Percentiles rank a stretch among this genome's conserved stretches.
phyloP scores from a whole-genome alignment of 805 yeast genomes.

The Saccharomyces kudriavzevii region DNA sequence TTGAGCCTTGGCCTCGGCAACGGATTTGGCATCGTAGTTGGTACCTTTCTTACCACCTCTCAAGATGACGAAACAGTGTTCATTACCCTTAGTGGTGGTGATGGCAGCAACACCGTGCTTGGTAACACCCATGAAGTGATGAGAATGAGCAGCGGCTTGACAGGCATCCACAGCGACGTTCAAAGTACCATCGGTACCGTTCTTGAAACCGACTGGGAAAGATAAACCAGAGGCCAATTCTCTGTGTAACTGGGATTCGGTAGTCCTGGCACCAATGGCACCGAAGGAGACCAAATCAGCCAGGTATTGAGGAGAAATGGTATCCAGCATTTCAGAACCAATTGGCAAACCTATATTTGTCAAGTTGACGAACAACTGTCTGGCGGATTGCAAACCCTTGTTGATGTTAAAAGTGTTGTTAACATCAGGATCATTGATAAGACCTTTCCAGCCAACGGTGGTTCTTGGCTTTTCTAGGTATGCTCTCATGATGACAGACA shows the following conservation, averaged over 20 bases:
- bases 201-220: slow-evolving; percentile 98
- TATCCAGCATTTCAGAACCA: slow-evolving; percentile 96
- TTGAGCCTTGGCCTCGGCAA: slow-evolving; percentile 62
- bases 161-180: slow-evolving; percentile 93
- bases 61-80: slow-evolving; percentile 85
- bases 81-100: slow-evolving; percentile 91
- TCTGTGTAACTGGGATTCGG: slow-evolving; percentile 96
- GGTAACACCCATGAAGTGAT: slow-evolving; percentile 95
- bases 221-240: slow-evolving; percentile 95
- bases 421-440: slow-evolving; percentile 93
- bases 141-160: slow-evolving; percentile 83
- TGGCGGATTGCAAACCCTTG: slow-evolving; percentile 82
- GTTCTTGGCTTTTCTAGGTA: slow-evolving; percentile 98
- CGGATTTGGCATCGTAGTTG: slow-evolving; percentile 78
- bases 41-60: slow-evolving; percentile 96
- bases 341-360: slow-evolving; percentile 80
- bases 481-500: slow-evolving; percentile 90
- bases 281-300: slow-evolving; percentile 88
- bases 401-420: slow-evolving; percentile 89
- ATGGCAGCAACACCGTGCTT: slow-evolving; percentile 96
- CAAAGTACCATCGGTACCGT: slow-evolving; percentile 94
- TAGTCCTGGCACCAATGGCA: slow-evolving; percentile 98
- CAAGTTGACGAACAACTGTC: slow-evolving; percentile 70
- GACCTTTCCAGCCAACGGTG: slow-evolving; percentile 98
- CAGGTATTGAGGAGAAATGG: slow-evolving; percentile 92